A percentile compares a stretch with the other conserved stretches of the same genome.
Evolutionary conservation across 1,284 basidiomycete species (phyloP).

Genomic region (Ustilago esculenta): DNA sequence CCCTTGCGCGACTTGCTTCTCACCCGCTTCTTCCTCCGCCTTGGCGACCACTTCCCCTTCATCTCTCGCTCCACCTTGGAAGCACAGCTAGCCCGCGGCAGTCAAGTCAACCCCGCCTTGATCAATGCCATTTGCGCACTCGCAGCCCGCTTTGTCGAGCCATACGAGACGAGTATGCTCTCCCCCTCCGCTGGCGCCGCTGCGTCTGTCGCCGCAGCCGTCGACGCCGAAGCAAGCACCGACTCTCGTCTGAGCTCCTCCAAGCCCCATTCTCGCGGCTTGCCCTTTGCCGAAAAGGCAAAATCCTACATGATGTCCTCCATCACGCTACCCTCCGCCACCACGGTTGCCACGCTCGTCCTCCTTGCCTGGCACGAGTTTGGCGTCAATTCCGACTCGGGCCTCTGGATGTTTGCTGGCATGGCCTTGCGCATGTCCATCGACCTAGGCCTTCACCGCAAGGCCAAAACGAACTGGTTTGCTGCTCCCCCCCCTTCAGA

Average conservation of each 20-base stretch:
- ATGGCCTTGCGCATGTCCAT: conserved; percentile 13
- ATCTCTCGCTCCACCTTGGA: not conserved
- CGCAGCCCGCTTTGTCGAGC: conserved; percentile 7
- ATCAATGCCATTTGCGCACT: conserved; percentile 11
- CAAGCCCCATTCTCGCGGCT: conserved; percentile 3
- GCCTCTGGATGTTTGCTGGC: conserved; percentile 13
- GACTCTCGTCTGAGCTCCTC: not conserved
- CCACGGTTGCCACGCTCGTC: conserved; percentile 6
- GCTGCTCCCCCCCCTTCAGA: not conserved
- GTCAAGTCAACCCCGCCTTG: conserved; percentile 3
- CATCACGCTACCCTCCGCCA: conserved; percentile 3
- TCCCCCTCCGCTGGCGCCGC: conserved; percentile 2
- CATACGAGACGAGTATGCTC: not conserved
- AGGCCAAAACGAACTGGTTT: conserved; percentile 4
- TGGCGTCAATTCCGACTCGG: conserved; percentile 12
- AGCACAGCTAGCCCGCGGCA: not conserved
- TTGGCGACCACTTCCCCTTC: conserved; percentile 9
- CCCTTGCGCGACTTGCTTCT: conserved; percentile 3
- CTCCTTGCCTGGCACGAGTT: conserved; percentile 15
- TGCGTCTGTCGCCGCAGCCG: not conserved
- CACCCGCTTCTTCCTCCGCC: not conserved
- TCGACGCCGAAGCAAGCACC: too few relatives aligned
- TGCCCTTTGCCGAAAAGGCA: conserved; percentile 1
- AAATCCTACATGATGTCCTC: conserved; percentile 15
- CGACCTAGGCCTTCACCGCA: conserved; percentile 9